These are phyloP conservation scores for Leptographium wingfieldii DNA, from an alignment of 2,329 filamentous ascomycete genomes.

Conservation along the genomic window DNA sequence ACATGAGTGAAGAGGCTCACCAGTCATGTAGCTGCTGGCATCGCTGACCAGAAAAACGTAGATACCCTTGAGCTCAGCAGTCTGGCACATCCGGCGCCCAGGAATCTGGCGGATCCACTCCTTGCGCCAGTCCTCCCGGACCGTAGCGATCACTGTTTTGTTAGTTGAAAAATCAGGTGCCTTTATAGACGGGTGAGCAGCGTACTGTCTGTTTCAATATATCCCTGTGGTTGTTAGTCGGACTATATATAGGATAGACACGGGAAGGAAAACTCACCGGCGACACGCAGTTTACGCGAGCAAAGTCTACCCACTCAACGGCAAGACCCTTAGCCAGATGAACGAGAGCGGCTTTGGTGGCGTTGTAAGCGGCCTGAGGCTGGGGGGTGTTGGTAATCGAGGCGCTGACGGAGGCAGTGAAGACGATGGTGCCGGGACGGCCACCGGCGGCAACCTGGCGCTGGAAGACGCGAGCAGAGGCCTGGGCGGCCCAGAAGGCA, in stretches of 20 bases:
- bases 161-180: no score
- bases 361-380: conserved; percentile 60
- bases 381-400: conserved; percentile 69
- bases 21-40: conserved; percentile 30
- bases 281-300: conserved; percentile 56
- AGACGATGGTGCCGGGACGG: conserved; percentile 21
- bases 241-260: not conserved
- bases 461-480: conserved; percentile 17
- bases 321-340: conserved; percentile 55
- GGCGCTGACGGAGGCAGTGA: conserved; percentile 43
- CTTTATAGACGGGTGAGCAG: no score
- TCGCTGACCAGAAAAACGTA: conserved; percentile 48
- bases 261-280: conserved; percentile 31
- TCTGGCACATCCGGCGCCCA: conserved; percentile 37
- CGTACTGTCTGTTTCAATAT: conserved; percentile 29
- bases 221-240: conserved; percentile 13
- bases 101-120: conserved; percentile 43
- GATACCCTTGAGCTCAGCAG: conserved; percentile 47
- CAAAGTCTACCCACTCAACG: conserved; percentile 65
- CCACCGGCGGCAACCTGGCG: not conserved
- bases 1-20: not conserved
- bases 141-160: conserved; percentile 36
- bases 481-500: conserved; percentile 30
- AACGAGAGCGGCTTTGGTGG: conserved; percentile 53
- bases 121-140: conserved; percentile 57